Percentiles rank a stretch among this genome's conserved stretches.
These are phyloP conservation scores for Aspergillus ochraceoroseus DNA, from an alignment of 2,329 filamentous ascomycete genomes.

Conservation along the genomic window DNA sequence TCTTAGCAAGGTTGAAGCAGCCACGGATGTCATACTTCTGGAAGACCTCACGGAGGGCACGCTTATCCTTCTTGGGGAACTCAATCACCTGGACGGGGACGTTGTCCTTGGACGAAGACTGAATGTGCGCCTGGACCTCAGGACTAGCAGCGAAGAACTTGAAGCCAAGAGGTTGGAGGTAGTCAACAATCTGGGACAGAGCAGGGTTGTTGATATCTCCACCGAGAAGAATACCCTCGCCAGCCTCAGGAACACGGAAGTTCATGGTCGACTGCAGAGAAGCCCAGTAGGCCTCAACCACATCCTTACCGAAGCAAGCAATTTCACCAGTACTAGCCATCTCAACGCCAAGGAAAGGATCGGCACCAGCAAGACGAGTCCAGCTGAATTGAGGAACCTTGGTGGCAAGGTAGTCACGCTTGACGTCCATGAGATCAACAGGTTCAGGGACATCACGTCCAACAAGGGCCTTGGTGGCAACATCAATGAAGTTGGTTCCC, in stretches of 20 bases:
- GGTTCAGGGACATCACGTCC: conserved; percentile 79
- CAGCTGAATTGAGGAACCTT: conserved; percentile 99
- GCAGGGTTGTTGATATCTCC: conserved; percentile 69
- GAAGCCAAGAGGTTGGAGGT: conserved; percentile 83
- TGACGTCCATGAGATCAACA: conserved; percentile 78
- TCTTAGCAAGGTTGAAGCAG: conserved; percentile 88
- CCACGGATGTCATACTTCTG: conserved; percentile 94
- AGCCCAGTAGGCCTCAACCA: conserved; percentile 96
- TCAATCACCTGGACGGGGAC: conserved; percentile 83
- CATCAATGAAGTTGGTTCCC: conserved; percentile 92
- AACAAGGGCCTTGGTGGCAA: conserved; percentile 86
- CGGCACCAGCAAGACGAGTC: conserved; percentile 94
- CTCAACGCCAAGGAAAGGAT: conserved; percentile 96
- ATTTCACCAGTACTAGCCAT: conserved; percentile 98
- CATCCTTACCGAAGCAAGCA: conserved; percentile 94
- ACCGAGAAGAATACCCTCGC: conserved; percentile 91
- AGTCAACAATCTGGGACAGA: conserved; percentile 76
- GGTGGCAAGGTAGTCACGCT: conserved; percentile 89
- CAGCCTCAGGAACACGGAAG: conserved; percentile 92
- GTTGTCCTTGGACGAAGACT: conserved; percentile 62
- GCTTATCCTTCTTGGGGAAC: conserved; percentile 95
- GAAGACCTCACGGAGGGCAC: conserved; percentile 89
- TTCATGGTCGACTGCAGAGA: conserved; percentile 97
- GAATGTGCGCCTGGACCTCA: conserved; percentile 76
- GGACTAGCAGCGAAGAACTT: conserved; percentile 84